Percentiles rank a stretch among this genome's conserved stretches.
These are phyloP conservation scores for Akanthomyces muscarius DNA, from an alignment of 2,329 filamentous ascomycete genomes.

Conservation along the genomic window DNA sequence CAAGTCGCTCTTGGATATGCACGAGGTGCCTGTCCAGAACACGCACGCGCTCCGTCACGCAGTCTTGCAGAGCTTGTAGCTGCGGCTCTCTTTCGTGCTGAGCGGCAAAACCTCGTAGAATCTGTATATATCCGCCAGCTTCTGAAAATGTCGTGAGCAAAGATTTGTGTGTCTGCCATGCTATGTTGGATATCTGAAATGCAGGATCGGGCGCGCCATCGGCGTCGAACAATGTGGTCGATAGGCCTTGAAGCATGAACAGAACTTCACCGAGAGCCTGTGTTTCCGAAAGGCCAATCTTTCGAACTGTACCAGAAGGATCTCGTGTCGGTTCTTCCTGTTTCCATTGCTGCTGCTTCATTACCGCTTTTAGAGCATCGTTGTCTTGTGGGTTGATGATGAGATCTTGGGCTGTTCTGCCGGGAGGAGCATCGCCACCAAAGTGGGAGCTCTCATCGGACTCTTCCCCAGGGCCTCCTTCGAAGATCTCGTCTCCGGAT, in stretches of 20 bases:
- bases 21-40: constrained; percentile 58
- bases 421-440: constrained; percentile 28
- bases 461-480: constrained; percentile 34
- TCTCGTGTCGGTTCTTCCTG: constrained; percentile 33
- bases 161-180: constrained; percentile 47
- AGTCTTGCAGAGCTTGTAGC: constrained; percentile 67
- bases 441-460: constrained; percentile 33
- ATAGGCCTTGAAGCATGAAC: constrained; percentile 79
- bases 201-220: constrained; percentile 36
- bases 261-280: constrained; percentile 72
- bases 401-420: constrained; percentile 30
- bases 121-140: constrained; percentile 41
- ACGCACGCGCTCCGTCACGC: constrained; percentile 52
- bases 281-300: constrained; percentile 60
- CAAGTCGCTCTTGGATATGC: constrained; percentile 55
- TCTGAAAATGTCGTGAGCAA: constrained; percentile 46
- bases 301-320: constrained; percentile 31
- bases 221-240: constrained; percentile 64
- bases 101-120: constrained; percentile 43
- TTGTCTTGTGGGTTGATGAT: constrained; percentile 34
- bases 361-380: constrained; percentile 29
- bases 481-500: constrained; percentile 49
- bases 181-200: constrained; percentile 47
- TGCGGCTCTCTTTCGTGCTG: constrained; percentile 50
- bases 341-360: constrained; percentile 35